Conservation (phyloP, 352 stramenopile genomes). For the Phytophthora palmivora region DNA sequence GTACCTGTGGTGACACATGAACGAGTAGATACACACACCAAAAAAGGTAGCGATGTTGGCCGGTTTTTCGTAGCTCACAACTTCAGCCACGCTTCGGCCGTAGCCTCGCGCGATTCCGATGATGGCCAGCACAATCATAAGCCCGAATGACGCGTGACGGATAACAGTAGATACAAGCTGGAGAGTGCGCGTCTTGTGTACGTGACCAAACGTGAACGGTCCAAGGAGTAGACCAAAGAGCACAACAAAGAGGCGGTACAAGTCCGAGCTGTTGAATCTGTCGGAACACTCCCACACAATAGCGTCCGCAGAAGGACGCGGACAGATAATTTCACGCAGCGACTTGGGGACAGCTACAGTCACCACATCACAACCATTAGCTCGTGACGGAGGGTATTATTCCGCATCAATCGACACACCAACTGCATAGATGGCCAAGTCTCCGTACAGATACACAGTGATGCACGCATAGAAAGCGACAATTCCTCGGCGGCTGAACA, state of each 20-base stretch:
- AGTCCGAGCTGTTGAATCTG: conserved; percentile 73
- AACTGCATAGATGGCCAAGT: conserved; percentile 88
- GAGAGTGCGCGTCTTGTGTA: conserved; percentile 85
- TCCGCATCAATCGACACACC: conserved; percentile 49
- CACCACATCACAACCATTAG: conserved; percentile 3
- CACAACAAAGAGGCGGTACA: conserved; percentile 86
- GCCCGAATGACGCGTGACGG: conserved; percentile 80
- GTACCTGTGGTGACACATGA: conserved; percentile 92
- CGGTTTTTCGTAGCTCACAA: conserved; percentile 77
- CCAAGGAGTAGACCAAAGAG: conserved; percentile 77
- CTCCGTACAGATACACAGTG: conserved; percentile 87
- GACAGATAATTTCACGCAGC: conserved; percentile 85
- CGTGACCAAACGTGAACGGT: conserved; percentile 81
- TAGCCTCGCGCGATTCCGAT: conserved; percentile 74
- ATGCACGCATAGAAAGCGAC: conserved; percentile 84
- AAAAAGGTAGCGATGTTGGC: conserved; percentile 85
- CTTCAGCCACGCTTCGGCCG: conserved; percentile 64
- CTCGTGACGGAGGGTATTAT: background rate
- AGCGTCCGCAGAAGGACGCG: conserved; percentile 52
- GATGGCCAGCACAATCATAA: conserved; percentile 84
- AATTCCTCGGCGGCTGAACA: conserved; percentile 72
- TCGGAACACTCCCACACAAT: conserved; percentile 77
- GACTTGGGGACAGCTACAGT: conserved; percentile 86
- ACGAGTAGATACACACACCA: conserved; percentile 90
- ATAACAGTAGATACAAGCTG: conserved; percentile 86